A percentile compares a stretch with the other conserved stretches of the same genome.
phyloP scores from a whole-genome alignment of 768 basidiomycete species.

The Rubroboletus pulcherrimus region DNA sequence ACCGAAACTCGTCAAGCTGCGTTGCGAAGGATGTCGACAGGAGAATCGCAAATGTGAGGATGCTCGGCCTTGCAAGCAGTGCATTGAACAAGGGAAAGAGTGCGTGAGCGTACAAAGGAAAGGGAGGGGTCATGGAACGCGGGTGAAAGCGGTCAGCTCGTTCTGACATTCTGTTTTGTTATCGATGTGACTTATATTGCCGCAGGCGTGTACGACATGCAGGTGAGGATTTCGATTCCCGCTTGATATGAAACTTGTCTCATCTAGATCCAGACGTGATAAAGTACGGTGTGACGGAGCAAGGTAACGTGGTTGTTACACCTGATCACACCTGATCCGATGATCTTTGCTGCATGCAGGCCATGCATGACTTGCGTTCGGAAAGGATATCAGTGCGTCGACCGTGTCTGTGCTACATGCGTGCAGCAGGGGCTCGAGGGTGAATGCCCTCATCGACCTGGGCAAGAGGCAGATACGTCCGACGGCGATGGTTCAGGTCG shows the following conservation, averaged over 20 bases:
- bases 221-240: constrained; percentile 37
- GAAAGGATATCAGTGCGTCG: constrained; percentile 51
- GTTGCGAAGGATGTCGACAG: constrained; percentile 55
- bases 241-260: constrained; percentile 6
- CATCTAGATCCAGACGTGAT: constrained; percentile 43
- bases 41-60: constrained; percentile 61
- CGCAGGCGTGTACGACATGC: constrained; percentile 58
- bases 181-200: constrained; percentile 10
- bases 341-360: constrained; percentile 28
- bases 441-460: constrained; percentile 43
- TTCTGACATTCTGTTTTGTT: constrained; percentile 3
- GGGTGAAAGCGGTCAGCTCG: constrained; percentile 54
- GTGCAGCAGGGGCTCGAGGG: constrained; percentile 40
- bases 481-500: constrained; percentile 22
- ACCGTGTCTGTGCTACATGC: constrained; percentile 46
- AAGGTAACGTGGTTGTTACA: constrained; percentile 35
- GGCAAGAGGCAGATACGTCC: constrained; percentile 21
- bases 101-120: constrained; percentile 51
- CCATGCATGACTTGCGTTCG: constrained; percentile 49
- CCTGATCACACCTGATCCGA: constrained; percentile 1
- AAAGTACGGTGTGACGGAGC: constrained; percentile 61
- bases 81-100: constrained; percentile 42
- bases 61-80: constrained; percentile 51
- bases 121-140: constrained; percentile 53
- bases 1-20: constrained; percentile 55